Evolutionary conservation across 139 green algal genomes (phyloP), one percentile per base, ranked within the genome.

Genomic region (Haematococcus lacustris): DNA sequence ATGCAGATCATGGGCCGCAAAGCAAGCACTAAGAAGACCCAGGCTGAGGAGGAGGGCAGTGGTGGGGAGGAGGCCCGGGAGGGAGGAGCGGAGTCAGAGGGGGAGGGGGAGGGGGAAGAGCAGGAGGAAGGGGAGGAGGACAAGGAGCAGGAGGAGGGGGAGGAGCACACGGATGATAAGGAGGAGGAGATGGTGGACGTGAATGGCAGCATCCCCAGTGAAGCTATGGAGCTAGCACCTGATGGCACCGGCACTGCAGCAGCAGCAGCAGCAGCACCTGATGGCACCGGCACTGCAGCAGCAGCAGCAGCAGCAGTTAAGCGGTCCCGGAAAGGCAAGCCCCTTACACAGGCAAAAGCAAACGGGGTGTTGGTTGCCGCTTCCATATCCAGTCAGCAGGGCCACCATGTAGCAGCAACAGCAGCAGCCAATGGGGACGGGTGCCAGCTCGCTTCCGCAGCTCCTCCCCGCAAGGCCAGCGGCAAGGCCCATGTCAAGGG

Each of bases 381-480:
- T n/a, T n/a, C n/a, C n/a, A n/a, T n/a, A n/a, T n/a, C n/a, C n/a
- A n/a, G n/a, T n/a, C n/a, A n/a, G n/a, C n/a, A n/a, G n/a, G n/a
- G n/a, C n/a, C n/a, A n/a, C n/a, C n/a, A n/a, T n/a, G 53, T 17
- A 60, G 70, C 68, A 38, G 68, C 68, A 26, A 47, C 47, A 51
- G 68, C 68, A 30, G 70, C 70, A 68, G 70, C 51, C 50, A 65
- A 65, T 40, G 68, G 47, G 43, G 68, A 39, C 47, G 47, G 21
- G 47, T 59, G 47, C 21, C 47, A 59, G 13, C 21, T 59, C 21
- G 47, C n/a, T n/a, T 59, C 17, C 21, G 47, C 13, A n/a, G 47
- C 47, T n/a, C 21, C 47, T n/a, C 13, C 17, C 17, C 21, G 47
- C 47, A 59, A n/a, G n/a, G n/a, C n/a, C n/a, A n/a, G n/a, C n/a